Base-by-base conservation (phyloP, 805 yeast genomes). In the Sugiyamaella americana region DNA sequence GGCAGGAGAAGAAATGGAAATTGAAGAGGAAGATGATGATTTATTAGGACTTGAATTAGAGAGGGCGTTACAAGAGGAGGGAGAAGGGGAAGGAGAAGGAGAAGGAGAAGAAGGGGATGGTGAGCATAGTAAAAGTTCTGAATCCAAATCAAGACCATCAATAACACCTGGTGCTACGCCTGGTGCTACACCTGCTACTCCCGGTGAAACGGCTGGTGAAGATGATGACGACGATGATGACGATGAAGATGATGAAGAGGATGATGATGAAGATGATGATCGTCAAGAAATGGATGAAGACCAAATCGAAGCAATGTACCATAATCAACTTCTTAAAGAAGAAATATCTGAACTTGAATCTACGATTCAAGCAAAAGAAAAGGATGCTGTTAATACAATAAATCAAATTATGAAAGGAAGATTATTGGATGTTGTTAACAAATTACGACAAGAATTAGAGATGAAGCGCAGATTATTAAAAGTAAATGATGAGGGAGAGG, bases 321-420 rank as follows among this genome's bases (percentile, higher is more conserved):
- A 86, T 62, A 73, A 73, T 54, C 88, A 85, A 58, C 73, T 87
- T 54, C 69, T 93, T 47, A 79, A 78, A 51, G 98, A 91, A 64
- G 97, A 89, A 63, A 81, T 93, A 48, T 67, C 73, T 4, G 98
- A 93, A 59, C 72, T 93, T 50, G 88, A 85, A 60, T 58, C 74
- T 13, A 88, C 91, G 0, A 82, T 93, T 43, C 78, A 74, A 46
- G 82, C 81, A 57, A 89, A 91, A 58, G 79, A 78, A 61, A 72
- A 73, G 40, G 88, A 85, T 57, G 76, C 87, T 41, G 78, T 74
- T 18, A 80, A 81, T 54, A 72, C 80, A 2, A 74, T 80, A 42
- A 87, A 87, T 60, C 89, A 91, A 56, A 82, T 91, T 67, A 74
- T 93, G 78, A 80, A 82, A 59, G 84, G 82, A 64, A 82, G 97